Conservation (phyloP, 345 rosid genomes). For the Lepidium sativum region DNA sequence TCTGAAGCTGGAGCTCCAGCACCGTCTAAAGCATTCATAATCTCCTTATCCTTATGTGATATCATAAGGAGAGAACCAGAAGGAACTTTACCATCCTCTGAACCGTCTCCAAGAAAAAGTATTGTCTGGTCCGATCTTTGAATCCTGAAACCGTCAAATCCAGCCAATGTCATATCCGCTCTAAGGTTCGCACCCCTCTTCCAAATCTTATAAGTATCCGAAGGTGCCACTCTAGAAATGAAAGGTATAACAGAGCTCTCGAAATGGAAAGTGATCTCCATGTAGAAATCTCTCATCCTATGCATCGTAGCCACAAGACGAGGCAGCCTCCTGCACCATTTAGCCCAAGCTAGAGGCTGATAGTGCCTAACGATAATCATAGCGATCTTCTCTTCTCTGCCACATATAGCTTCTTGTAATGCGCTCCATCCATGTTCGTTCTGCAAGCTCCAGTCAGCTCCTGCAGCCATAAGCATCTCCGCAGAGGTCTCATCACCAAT, state of each 20-base stretch:
- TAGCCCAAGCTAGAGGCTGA: slow-evolving; percentile 97
- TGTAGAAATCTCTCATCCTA: slow-evolving; percentile 95
- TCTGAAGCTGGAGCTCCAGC: slow-evolving; percentile 85
- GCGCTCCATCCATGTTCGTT: slow-evolving; percentile 98
- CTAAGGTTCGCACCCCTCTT: slow-evolving; percentile 92
- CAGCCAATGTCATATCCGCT: slow-evolving; percentile 98
- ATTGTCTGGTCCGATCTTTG: slow-evolving; percentile 91
- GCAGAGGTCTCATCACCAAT: slow-evolving; percentile 77
- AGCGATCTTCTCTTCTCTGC: slow-evolving; percentile 68
- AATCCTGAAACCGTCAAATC: slow-evolving; percentile 86
- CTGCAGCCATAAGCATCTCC: slow-evolving; percentile 93
- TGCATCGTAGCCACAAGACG: slow-evolving; percentile 73
- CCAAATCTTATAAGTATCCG: slow-evolving; percentile 98
- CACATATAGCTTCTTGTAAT: slow-evolving; percentile 92
- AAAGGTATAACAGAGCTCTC: slow-evolving; percentile 97
- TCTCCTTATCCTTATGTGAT: slow-evolving; percentile 93
- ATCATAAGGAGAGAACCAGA: slow-evolving; percentile 85
- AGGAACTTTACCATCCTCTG: slow-evolving; percentile 79
- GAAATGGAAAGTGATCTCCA: slow-evolving; percentile 96
- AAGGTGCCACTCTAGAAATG: slow-evolving; percentile 90
- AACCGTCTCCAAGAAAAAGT: slow-evolving; percentile 92
- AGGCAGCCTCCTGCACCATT: slow-evolving; percentile 97
- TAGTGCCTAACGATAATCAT: slow-evolving; percentile 83
- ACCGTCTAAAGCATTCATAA: slow-evolving; percentile 96
- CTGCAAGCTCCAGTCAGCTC: slow-evolving; percentile 98